phyloP scores from a whole-genome alignment of 768 basidiomycete species.

The Naganishia friedmannii region DNA sequence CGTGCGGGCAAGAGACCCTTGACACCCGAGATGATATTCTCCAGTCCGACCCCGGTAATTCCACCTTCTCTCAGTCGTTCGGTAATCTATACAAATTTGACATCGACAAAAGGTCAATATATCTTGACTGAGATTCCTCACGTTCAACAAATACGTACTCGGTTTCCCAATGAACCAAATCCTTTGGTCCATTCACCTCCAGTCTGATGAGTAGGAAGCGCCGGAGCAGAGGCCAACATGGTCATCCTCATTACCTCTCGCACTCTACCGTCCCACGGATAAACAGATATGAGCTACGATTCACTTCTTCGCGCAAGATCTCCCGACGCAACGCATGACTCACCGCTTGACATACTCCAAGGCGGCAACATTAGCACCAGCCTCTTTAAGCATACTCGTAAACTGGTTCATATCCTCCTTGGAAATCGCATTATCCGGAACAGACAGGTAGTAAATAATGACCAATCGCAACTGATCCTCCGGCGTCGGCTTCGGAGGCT shows the following conservation, averaged over 20 bases:
- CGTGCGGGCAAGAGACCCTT: conserved; percentile 95
- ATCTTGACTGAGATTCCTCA: not conserved
- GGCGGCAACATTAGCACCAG: conserved; percentile 69
- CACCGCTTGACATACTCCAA: conserved; percentile 84
- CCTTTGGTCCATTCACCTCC: conserved; percentile 87
- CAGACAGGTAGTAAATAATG: conserved; percentile 90
- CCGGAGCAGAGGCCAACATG: conserved; percentile 62
- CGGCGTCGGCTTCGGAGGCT: conserved; percentile 64
- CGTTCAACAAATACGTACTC: conserved; percentile 58
- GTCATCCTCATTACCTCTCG: conserved; percentile 92
- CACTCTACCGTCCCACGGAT: conserved; percentile 54
- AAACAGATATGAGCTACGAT: not conserved
- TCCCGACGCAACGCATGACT: conserved; percentile 26
- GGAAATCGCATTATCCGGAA: conserved; percentile 70
- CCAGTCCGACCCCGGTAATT: conserved; percentile 60
- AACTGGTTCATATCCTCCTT: conserved; percentile 87
- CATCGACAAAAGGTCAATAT: conserved; percentile 13
- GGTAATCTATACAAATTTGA: conserved; percentile 64
- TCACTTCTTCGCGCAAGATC: not conserved
- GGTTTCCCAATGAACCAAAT: conserved; percentile 85
- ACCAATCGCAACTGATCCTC: conserved; percentile 89
- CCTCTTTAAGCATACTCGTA: conserved; percentile 77
- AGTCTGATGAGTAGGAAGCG: conserved; percentile 59
- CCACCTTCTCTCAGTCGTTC: conserved; percentile 91
- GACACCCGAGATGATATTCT: conserved; percentile 94